Percentiles rank a stretch among this genome's conserved stretches.
Conservation (phyloP, 805 yeast species). For the Saturnispora kantuleensis region DNA sequence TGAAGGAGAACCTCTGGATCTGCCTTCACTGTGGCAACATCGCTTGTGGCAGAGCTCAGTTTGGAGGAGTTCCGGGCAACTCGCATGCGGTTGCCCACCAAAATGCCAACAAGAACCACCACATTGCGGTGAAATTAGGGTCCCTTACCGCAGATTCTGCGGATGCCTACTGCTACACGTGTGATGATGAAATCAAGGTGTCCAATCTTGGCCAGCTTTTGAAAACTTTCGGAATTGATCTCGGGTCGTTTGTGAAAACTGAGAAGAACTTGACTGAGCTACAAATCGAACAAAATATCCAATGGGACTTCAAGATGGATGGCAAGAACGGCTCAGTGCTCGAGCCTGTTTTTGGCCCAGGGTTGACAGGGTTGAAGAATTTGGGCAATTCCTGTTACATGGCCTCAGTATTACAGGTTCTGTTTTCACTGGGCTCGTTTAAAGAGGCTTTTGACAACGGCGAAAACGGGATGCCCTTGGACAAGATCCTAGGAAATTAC, state of each 20-base stretch:
- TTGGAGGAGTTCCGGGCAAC: slow-evolving; percentile 90
- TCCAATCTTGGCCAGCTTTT: slow-evolving; percentile 43
- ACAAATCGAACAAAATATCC: slow-evolving; percentile 85
- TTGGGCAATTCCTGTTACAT: slow-evolving; percentile 91
- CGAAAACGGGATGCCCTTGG: slow-evolving; percentile 27
- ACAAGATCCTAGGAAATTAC: slow-evolving; percentile 22
- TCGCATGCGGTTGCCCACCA: slow-evolving; percentile 80
- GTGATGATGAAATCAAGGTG: slow-evolving; percentile 83
- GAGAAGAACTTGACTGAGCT: slow-evolving; percentile 84
- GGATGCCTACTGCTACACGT: slow-evolving; percentile 81
- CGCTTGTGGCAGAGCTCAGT: slow-evolving; percentile 93
- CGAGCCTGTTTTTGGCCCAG: slow-evolving; percentile 61
- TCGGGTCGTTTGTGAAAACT: slow-evolving; percentile 48
- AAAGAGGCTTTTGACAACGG: slow-evolving; percentile 30
- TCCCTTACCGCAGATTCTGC: slow-evolving; percentile 71
- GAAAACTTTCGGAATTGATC: slow-evolving; percentile 57
- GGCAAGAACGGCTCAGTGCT: slow-evolving; percentile 59
- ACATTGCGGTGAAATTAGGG: slow-evolving; percentile 85
- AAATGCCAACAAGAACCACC: slow-evolving; percentile 44
- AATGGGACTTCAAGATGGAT: slow-evolving; percentile 85
- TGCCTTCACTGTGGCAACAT: slow-evolving; percentile 85
- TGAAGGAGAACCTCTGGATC: slow-evolving; percentile 79
- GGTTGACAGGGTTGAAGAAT: slow-evolving; percentile 76
- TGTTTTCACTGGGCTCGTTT: slow-evolving; percentile 39
- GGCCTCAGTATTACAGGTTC: slow-evolving; percentile 67